phyloP scores from a whole-genome alignment of 192 early-diverging fungal genomes.

The Mycoemilia scoparia region DNA sequence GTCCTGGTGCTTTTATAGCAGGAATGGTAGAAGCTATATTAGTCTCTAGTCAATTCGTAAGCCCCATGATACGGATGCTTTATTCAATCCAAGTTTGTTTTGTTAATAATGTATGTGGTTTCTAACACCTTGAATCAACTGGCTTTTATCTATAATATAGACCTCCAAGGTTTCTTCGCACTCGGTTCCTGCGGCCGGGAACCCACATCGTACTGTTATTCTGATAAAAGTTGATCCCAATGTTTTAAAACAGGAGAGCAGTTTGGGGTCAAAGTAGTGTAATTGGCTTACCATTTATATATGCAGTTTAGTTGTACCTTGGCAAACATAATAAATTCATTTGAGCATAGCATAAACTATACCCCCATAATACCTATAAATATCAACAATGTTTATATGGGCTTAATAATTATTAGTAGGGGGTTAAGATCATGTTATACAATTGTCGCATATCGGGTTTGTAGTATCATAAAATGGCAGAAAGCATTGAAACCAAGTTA shows the following conservation, averaged over 20 bases:
- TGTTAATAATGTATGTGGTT: neutral
- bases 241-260: constrained; percentile 57
- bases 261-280: constrained; percentile 33
- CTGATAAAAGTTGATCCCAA: constrained; percentile 87
- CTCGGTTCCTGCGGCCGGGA: constrained; percentile 68
- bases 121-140: neutral
- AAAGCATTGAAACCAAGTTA: too few species aligned
- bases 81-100: neutral
- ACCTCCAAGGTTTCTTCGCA: constrained; percentile 67
- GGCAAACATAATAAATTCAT: neutral
- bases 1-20: constrained; percentile 85
- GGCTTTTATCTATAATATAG: neutral
- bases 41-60: constrained; percentile 76
- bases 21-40: constrained; percentile 92
- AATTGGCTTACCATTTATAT: neutral
- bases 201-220: constrained; percentile 80
- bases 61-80: too few species aligned
- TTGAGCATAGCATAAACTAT: neutral
- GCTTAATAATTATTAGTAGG: constrained; percentile 1
- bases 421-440: constrained; percentile 12
- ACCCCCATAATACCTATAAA: neutral
- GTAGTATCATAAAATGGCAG: too few species aligned
- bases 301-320: neutral
- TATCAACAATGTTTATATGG: neutral
- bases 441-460: too few species aligned